Evolutionary conservation across 78 protist species (phyloP), one percentile per base, ranked within the genome.

Genomic region (Dictyostelium capitatum): DNA sequence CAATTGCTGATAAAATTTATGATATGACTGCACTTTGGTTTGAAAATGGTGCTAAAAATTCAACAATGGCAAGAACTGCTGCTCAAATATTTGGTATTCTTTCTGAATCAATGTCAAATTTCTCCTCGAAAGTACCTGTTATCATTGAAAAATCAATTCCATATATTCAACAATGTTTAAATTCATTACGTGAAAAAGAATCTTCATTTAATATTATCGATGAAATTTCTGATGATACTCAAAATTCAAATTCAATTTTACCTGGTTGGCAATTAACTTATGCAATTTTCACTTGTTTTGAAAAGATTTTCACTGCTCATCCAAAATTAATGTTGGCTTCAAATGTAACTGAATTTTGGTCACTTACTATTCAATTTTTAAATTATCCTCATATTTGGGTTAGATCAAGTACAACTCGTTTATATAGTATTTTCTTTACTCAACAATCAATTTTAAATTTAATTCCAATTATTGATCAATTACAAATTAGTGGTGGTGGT

Each of bases 361-460:
- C 14, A 19, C 15, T 37, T 15, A 50, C 84, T 3, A 47, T 77
- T 15, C 79, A 87, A 30, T 87, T 47, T 46, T 15, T 87, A 5
- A 87, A 87, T 75, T 87, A 87, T 77, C 93, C 93, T 32, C 93
- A 87, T 64, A 77, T 87, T 47, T 87, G 93, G 93, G 93, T 87
- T 37, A 87, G 93, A 87, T 64, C 85, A 15, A 75, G 74, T 50
- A 54, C 78, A 9, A 28, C 83, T n/a, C 20, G 93, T 30, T 17
- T 87, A 14, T 87, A 32, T 32, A 82, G 78, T 65, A 57, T 50
- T 19, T 77, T 65, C 79, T 87, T 87, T 37, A 87, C 83, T 19
- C 51, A 15, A 19, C 83, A 87, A 30, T 54, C 67, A 25, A n/a
- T 73, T 1, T 53, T 51, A 15, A 32, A 62, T 46, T n/a, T 77